Base-by-base conservation (phyloP, 768 basidiomycete genomes). In the Pisolithus orientalis region DNA sequence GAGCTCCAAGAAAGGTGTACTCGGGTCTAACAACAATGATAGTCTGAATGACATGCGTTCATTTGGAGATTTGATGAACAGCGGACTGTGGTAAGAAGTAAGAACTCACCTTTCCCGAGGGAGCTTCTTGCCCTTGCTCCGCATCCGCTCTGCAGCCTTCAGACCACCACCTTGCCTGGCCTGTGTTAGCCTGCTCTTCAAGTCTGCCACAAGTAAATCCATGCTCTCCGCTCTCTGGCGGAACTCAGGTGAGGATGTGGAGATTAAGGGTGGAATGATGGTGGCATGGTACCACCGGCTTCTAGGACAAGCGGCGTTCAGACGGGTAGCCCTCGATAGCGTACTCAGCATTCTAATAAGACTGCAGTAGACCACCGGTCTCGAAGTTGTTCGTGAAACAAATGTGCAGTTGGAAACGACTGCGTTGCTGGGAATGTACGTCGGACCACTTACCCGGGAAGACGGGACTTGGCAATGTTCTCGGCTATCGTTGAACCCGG, bases 1-100 rank as follows among this genome's bases (percentile, higher is more conserved):
- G 3, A 97, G 74, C 65, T 97, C 94, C 16, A 97, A 72, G 65
- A 95, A 97, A 0, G 94, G 93, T 4, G 90, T 85, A 59, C 85
- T 80, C 5, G 89, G 85, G 65, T 97, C 94, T 25, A 97, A 70
- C 13, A 97, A 71, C 17, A 86, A 72, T 1, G 75, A 74, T 34
- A 95, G 71, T 50, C 92, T 94, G 52, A 39, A 47, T 17, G 38
- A 3, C 27, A 32, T 37, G 49, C 8, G 25, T 50, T 45, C 10
- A 31, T 13, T 60, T 38, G 47, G 58, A 29, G 34, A 46, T 11
- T 52, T 24, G 39, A 27, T 44, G 39, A 10, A 13, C 47, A 39
- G 3, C 1, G 16, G 27, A 34, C 38, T 27, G 31, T 10, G 28
- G n/a, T 2, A 9, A 21, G 21, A 21, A 21, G 21, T 21, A 21